phyloP scores from a whole-genome alignment of 2,329 filamentous ascomycete species.

The Colletotrichum sp. region DNA sequence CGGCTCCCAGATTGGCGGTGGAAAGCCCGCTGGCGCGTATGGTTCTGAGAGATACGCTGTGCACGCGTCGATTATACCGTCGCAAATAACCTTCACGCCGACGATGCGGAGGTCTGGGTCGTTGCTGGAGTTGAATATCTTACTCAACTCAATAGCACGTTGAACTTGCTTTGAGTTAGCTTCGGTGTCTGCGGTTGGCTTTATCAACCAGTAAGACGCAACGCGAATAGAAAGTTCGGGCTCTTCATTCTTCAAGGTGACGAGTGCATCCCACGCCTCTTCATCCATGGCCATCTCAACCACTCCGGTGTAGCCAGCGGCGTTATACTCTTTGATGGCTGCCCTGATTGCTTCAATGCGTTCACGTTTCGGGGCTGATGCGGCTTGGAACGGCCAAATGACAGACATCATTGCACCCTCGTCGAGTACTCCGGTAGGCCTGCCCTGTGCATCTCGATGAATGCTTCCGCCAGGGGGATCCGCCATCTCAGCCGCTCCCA shows the following conservation, averaged over 20 bases:
- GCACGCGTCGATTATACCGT: conserved; percentile 70
- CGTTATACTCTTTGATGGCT: conserved; percentile 42
- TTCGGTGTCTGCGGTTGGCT: conserved; percentile 35
- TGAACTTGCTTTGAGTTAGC: conserved; percentile 41
- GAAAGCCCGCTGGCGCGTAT: conserved; percentile 53
- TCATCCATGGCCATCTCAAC: conserved; percentile 57
- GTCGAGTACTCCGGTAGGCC: conserved; percentile 43
- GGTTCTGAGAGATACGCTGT: conserved; percentile 66
- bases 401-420: conserved; percentile 45
- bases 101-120: conserved; percentile 54
- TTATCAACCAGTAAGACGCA: conserved; percentile 50
- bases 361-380: conserved; percentile 38
- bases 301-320: conserved; percentile 46
- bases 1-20: conserved; percentile 60
- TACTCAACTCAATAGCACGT: conserved; percentile 39
- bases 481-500: conserved; percentile 41
- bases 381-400: conserved; percentile 46
- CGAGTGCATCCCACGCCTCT: conserved; percentile 44
- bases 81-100: conserved; percentile 69
- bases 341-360: conserved; percentile 39
- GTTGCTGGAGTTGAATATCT: conserved; percentile 36
- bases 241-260: conserved; percentile 16
- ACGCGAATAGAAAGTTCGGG: conserved; percentile 37
- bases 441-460: conserved; percentile 41
- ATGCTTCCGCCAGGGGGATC: conserved; percentile 47